Evolutionary conservation across 2,329 filamentous ascomycete species (phyloP).

Genomic region (Thelonectria olida): DNA sequence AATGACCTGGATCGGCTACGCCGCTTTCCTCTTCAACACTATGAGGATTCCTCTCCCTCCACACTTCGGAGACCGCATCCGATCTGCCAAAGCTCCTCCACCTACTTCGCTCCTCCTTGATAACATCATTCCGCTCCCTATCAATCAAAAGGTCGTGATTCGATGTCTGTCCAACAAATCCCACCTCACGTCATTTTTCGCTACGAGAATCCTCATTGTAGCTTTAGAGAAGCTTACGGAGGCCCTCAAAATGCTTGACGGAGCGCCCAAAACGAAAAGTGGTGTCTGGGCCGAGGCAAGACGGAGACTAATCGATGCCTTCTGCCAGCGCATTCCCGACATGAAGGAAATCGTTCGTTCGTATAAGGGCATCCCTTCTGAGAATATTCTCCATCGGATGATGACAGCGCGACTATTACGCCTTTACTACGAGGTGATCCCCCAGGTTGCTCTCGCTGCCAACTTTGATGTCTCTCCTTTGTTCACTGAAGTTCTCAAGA

Average conservation of each 20-base stretch:
- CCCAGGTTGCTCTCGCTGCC: conserved; percentile 80
- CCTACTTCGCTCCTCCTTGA: conserved; percentile 83
- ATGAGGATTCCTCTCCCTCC: conserved; percentile 78
- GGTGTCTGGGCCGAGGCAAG: conserved; percentile 75
- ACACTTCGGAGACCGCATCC: conserved; percentile 73
- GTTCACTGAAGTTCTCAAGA: conserved; percentile 73
- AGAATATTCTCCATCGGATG: conserved; percentile 79
- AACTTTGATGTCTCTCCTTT: conserved; percentile 88
- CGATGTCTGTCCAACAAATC: conserved; percentile 82
- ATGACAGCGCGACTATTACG: conserved; percentile 80
- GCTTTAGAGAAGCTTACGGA: conserved; percentile 80
- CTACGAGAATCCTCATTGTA: conserved; percentile 79
- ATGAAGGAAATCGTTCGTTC: conserved; percentile 82
- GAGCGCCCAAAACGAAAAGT: conserved; percentile 49
- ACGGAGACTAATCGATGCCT: conserved; percentile 74
- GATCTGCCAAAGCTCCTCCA: conserved; percentile 74
- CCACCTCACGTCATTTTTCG: conserved; percentile 85
- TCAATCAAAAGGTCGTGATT: conserved; percentile 81
- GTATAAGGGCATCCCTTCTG: conserved; percentile 74
- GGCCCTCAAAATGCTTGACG: conserved; percentile 69
- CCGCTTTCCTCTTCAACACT: conserved; percentile 84
- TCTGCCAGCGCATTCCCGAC: conserved; percentile 80
- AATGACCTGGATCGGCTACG: conserved; percentile 94
- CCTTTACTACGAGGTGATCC: conserved; percentile 86
- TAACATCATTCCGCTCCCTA: conserved; percentile 83